These are phyloP conservation scores for Pichia sp. DNA, from an alignment of 1,139 yeast species.

Conservation along the genomic window DNA sequence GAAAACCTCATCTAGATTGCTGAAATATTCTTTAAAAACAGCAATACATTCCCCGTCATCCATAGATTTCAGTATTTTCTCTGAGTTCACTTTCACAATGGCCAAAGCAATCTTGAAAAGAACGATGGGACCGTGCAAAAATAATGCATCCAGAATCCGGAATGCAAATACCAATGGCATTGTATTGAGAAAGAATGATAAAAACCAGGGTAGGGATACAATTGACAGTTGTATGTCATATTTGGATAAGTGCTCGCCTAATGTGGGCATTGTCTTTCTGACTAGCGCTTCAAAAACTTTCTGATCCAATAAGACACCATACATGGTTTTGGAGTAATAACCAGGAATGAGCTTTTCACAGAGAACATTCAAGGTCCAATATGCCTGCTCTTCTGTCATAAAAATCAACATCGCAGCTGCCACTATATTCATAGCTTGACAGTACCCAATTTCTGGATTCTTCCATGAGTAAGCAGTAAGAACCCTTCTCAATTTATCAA, in stretches of 20 bases:
- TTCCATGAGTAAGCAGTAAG: conserved; percentile 95
- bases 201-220: conserved; percentile 93
- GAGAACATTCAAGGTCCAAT: conserved; percentile 80
- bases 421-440: conserved; percentile 99
- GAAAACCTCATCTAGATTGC: conserved; percentile 64
- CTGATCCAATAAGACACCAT: conserved; percentile 92
- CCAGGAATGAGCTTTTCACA: conserved; percentile 91
- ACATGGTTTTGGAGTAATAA: conserved; percentile 95
- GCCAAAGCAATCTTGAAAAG: conserved; percentile 93
- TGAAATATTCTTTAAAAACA: conserved; percentile 75
- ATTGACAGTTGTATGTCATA: conserved; percentile 91
- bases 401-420: conserved; percentile 88
- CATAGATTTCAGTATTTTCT: conserved; percentile 64
- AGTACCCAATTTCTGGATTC: conserved; percentile 95
- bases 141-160: conserved; percentile 84
- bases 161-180: conserved; percentile 95
- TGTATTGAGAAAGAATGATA: conserved; percentile 80
- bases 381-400: conserved; percentile 97
- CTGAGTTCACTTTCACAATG: conserved; percentile 78
- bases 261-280: conserved; percentile 79
- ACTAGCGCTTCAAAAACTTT: conserved; percentile 88
- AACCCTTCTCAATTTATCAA: conserved; percentile 74
- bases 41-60: conserved; percentile 94
- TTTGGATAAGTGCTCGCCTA: conserved; percentile 74
- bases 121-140: conserved; percentile 83